Evolutionary conservation across 2,329 filamentous ascomycete genomes (phyloP), one percentile per base, ranked within the genome.

Genomic region (Neofusicoccum sp.): DNA sequence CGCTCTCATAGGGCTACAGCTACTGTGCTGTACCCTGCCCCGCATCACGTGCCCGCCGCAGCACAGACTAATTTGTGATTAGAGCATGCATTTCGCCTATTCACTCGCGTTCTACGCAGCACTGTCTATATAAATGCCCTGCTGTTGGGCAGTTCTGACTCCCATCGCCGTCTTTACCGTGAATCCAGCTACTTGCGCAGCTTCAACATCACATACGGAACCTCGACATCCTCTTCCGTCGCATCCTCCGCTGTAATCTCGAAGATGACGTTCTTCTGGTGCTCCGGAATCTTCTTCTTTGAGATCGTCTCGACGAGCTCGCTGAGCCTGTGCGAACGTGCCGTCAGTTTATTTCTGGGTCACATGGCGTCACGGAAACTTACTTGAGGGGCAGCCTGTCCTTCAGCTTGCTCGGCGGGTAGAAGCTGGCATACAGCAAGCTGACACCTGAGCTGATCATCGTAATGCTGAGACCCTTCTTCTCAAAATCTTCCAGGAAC

Each of bases 361-460:
- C n/a, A 41, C 16, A 28, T 28, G 8, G 24, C 14, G 20, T 16
- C 16, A 20, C 43, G 20, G 54, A 30, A 12, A 83, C 84, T 80
- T 80, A 88, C 85, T 81, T 82, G 77, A 97, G 82, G 12, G 79
- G 80, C 70, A 91, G 82, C 65, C 93, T 85, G 65, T 97, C 93
- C 83, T 92, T 93, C 61, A 92, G 81, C 83, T 89, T 89, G 58
- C 89, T 89, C 0, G 88, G 83, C 2, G 89, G 87, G 79, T 96
- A 96, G 84, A 99, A 99, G 69, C 87, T 89, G 16, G 95, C 93
- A 70, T 97, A 99, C 47, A 99, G 80, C 70, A 99, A 79, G 76
- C 92, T 97, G 65, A 98, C 93, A 1, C 93, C 95, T n/a, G 92
- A 96, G 81, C 91, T 96, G 70, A 99, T 83, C 93, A 98, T 98